Evolutionary conservation across 2,329 filamentous ascomycete genomes (phyloP), one percentile per base, ranked within the genome.

Genomic region (Aspergillus carbonarius): DNA sequence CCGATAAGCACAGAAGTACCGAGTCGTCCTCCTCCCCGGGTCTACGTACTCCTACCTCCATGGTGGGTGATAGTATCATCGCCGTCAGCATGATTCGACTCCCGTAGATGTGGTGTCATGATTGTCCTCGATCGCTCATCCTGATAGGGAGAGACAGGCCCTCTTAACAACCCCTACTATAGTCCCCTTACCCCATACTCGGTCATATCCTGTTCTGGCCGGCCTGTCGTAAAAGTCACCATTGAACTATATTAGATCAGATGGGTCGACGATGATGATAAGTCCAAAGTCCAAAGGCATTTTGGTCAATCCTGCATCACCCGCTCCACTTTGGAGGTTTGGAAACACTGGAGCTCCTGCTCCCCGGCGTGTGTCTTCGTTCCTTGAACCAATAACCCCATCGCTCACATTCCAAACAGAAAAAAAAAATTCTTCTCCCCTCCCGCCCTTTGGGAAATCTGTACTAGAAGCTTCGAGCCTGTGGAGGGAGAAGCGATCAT

Each of bases 1-100:
- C 56, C 58, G 61, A 65, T 66, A 63, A 62, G 58, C 59, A 60
- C 48, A 63, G 48, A 60, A 60, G 56, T 61, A 60, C 59, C 32
- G 32, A 46, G 10, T 44, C 37, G 40, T 30, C 17, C 27, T 25
- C 15, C 37, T 34, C 12, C 25, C 20, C 15, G 4, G 35, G 12
- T 15, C 25, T 13, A 12, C 3, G 30, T 30, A 17, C n/a, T n/a
- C n/a, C n/a, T n/a, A n/a, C n/a, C n/a, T n/a, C n/a, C n/a, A n/a
- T n/a, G n/a, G n/a, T n/a, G n/a, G n/a, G n/a, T n/a, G n/a, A n/a
- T n/a, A n/a, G n/a, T 18, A 18, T 42, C 18, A 42, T 42, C 39
- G 39, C 10, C 20, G 4, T 25, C 34, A 34, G 15, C 27, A 17
- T 25, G 39, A 42, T 30, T 53, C 37, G 20, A 42, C 50, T 40